phyloP scores from a whole-genome alignment of 345 rosid genomes.

The Gossypium longicalyx region DNA sequence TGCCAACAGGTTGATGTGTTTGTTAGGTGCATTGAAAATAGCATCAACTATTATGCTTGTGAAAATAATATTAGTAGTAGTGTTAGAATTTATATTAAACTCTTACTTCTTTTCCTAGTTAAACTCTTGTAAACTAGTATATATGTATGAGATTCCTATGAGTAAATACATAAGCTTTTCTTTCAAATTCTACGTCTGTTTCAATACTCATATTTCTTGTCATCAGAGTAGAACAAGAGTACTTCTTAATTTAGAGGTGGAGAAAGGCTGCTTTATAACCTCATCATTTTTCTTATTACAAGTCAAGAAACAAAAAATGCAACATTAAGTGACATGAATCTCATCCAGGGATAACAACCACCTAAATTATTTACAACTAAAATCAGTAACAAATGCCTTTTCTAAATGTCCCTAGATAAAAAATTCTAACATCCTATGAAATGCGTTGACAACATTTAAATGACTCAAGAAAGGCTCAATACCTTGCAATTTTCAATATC shows the following conservation, averaged over 20 bases:
- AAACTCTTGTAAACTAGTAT: too few species aligned
- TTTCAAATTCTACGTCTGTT: too few species aligned
- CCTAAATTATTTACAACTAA: slow-evolving; percentile 46
- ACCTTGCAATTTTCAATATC: slow-evolving; percentile 82
- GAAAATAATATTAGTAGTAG: too few species aligned
- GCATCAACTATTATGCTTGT: neutral
- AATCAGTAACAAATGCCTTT: slow-evolving; percentile 18
- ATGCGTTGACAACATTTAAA: neutral
- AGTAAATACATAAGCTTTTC: too few species aligned
- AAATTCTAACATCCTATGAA: neutral
- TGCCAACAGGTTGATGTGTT: neutral
- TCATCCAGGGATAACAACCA: slow-evolving; percentile 72
- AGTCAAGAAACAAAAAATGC: slow-evolving; percentile 10
- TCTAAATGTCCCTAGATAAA: neutral
- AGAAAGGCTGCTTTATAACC: neutral
- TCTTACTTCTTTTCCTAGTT: too few species aligned
- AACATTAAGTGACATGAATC: slow-evolving; percentile 25
- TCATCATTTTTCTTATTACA: neutral
- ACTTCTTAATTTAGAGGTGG: neutral
- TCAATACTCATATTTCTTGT: neutral
- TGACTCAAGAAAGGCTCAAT: slow-evolving; percentile 13
- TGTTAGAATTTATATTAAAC: too few species aligned
- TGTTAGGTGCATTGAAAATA: neutral
- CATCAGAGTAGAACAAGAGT: slow-evolving; percentile 10
- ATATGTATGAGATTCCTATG: too few species aligned